Evolutionary conservation across 768 basidiomycete species (phyloP).

Genomic region (Podaxis sp.): DNA sequence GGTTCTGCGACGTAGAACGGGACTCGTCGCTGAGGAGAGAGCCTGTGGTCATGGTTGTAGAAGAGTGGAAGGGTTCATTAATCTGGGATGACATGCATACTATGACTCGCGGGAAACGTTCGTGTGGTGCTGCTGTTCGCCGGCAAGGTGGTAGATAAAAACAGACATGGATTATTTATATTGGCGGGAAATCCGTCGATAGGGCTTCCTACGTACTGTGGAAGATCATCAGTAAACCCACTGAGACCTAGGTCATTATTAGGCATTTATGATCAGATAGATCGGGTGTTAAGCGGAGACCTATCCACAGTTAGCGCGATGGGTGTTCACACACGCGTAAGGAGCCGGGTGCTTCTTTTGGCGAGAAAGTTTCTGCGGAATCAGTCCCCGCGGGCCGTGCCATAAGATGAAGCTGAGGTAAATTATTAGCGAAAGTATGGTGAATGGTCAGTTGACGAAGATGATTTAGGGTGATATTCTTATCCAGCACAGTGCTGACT

Average conservation of each 20-base stretch:
- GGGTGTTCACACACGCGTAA: neutral
- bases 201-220: neutral
- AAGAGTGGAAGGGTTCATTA: neutral
- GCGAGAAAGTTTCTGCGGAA: conserved; percentile 2
- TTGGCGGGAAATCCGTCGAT: neutral
- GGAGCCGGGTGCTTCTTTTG: neutral
- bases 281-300: conserved; percentile 11
- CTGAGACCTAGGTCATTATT: neutral
- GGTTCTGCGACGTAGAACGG: neutral
- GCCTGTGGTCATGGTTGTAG: conserved; percentile 12
- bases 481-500: neutral
- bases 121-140: conserved; percentile 12
- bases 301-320: neutral
- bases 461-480: neutral
- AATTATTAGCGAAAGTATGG: neutral
- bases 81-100: conserved; percentile 4
- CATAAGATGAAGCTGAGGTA: neutral
- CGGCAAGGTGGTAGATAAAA: conserved; percentile 2
- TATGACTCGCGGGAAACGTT: conserved; percentile 9
- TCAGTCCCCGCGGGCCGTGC: neutral
- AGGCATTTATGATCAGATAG: neutral
- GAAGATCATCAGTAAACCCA: neutral
- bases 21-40: conserved; percentile 8
- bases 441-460: conserved; percentile 9
- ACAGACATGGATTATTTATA: neutral